Base-by-base conservation (phyloP, 495 filamentous ascomycete genomes). In the Penicillium cinerascens region DNA sequence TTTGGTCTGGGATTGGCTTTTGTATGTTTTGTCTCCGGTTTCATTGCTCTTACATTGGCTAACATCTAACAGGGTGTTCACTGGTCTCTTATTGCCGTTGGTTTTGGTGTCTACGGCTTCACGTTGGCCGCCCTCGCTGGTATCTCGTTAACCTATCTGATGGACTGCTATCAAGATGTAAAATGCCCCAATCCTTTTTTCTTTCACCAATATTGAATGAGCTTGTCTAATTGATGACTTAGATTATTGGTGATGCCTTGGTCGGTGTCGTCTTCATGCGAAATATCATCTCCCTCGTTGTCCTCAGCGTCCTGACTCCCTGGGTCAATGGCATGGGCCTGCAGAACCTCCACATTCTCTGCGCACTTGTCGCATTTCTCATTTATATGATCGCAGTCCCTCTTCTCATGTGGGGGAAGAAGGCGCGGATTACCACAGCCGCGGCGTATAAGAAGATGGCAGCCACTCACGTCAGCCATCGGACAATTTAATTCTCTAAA, bases 161-260 rank as follows among this genome's bases (percentile, higher is more conserved):
- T 64, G 51, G 69, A 72, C 51, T 66, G 63, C 17, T 72, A 72
- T 37, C 59, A 61, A 25, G 69, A 72, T 26, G 69, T 70, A 49
- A 42, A 63, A 57, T 10, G 35, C 4, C 21, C 1, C 2, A 11
- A 36, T 33, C 7, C 22, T 4, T 25, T 42, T 22, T 15, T 10
- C n/a, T n/a, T n/a, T n/a, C n/a, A n/a, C n/a, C 16, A 40, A 13
- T 15, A 22, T 41, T 51, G 16, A 39, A 29, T 27, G 10, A n/a
- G 6, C 25, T 4, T 18, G n/a, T 29, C 26, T 29, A 29, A 29
- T 9, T 5, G 4, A 1, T 29, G 11, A 36, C 18, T 6, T 35
- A 72, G 69, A 64, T 72, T 6, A 56, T 71, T 27, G 65, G 61
- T 23, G 68, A 72, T 51, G 56, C 67, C 18, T 38, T 72, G 5